These are phyloP conservation scores for Coemansia umbellata DNA, from an alignment of 192 early-diverging fungal genomes.

Conservation along the genomic window DNA sequence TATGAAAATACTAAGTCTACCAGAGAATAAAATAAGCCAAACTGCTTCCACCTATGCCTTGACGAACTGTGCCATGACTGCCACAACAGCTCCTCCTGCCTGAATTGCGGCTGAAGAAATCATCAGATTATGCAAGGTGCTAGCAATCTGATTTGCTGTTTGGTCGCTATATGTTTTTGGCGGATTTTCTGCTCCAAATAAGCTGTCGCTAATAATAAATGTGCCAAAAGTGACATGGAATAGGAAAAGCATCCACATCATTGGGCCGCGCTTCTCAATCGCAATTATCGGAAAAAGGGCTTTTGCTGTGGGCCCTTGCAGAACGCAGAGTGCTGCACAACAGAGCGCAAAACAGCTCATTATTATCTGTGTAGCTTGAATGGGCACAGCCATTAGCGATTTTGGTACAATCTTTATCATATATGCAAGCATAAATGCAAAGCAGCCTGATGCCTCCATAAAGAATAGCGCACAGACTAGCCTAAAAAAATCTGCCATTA, in stretches of 20 bases:
- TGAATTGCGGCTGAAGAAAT: slow-evolving; percentile 1
- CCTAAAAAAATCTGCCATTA: background rate
- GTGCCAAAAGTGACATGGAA: background rate
- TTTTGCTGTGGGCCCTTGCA: background rate
- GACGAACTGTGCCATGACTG: background rate
- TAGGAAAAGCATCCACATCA: slow-evolving; percentile 1
- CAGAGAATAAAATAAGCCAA: no score
- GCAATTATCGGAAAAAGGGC: background rate
- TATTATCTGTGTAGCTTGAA: background rate
- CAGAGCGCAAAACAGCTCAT: background rate
- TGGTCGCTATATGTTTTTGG: background rate
- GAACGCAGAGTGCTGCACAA: background rate
- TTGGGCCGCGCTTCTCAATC: background rate
- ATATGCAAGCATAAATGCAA: slow-evolving; percentile 4
- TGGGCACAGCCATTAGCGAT: slow-evolving; percentile 1
- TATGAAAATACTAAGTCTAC: no score
- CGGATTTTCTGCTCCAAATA: background rate
- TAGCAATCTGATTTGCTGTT: background rate
- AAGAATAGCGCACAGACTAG: background rate
- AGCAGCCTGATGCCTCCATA: background rate
- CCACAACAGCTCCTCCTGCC: background rate
- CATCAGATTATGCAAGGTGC: background rate
- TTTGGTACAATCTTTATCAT: background rate
- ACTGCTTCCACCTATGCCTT: no score
- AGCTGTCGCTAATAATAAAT: slow-evolving; percentile 4